These are phyloP conservation scores for Eremothecium cymbalariae DNA, from an alignment of 1,139 yeast genomes.

Conservation along the genomic window DNA sequence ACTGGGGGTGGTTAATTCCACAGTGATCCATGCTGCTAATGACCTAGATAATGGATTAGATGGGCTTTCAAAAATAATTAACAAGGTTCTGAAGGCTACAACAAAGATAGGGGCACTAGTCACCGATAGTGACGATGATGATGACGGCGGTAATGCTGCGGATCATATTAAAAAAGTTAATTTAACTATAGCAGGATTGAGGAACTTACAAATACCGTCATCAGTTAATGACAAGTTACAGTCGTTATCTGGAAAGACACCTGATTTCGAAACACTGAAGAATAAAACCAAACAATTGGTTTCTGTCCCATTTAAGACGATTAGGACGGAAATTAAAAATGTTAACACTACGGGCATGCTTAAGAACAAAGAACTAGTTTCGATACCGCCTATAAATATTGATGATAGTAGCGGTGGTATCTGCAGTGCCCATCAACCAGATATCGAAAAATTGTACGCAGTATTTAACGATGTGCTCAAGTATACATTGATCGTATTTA, in stretches of 20 bases:
- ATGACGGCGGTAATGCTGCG: constrained; percentile 31
- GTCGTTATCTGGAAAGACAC: constrained; percentile 41
- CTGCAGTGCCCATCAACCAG: constrained; percentile 21
- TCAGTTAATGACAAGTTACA: constrained; percentile 48
- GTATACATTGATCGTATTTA: constrained; percentile 34
- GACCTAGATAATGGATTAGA: constrained; percentile 57
- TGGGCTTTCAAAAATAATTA: constrained; percentile 46
- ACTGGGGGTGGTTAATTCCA: constrained; percentile 50
- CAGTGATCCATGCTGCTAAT: constrained; percentile 45
- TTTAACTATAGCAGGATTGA: constrained; percentile 48
- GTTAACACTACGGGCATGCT: constrained; percentile 22
- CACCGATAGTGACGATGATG: constrained; percentile 38
- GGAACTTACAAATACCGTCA: constrained; percentile 54
- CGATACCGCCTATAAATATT: constrained; percentile 23
- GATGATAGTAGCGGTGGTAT: constrained; percentile 13
- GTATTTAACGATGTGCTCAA: constrained; percentile 31
- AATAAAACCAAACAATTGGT: constrained; percentile 42
- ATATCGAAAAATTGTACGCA: constrained; percentile 33
- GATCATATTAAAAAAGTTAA: constrained; percentile 40
- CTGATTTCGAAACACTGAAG: constrained; percentile 50
- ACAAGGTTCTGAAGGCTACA: constrained; percentile 40
- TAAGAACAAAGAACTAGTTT: constrained; percentile 18
- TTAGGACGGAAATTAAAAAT: constrained; percentile 37
- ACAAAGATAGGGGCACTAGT: constrained; percentile 47
- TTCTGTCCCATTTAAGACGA: constrained; percentile 44